Evolutionary conservation across 1,284 basidiomycete species (phyloP).

Genomic region (Marasmius tenuissimus): DNA sequence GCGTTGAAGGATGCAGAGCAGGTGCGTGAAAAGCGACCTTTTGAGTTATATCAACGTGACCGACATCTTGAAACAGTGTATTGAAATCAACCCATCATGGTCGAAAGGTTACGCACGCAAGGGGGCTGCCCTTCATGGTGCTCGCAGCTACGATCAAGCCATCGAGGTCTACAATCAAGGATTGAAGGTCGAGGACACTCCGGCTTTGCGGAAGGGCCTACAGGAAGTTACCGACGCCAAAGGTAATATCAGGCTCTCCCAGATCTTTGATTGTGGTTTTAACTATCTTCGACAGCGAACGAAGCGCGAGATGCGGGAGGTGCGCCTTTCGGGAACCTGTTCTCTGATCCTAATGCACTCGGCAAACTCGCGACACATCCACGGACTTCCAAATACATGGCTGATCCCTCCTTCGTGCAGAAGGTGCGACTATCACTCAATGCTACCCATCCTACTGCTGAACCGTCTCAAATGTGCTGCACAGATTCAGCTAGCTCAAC

Average conservation of each 20-base stretch:
- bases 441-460: neutral
- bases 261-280: conserved; percentile 7
- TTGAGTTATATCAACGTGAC: conserved; percentile 8
- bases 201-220: conserved; percentile 83
- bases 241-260: conserved; percentile 37
- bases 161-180: conserved; percentile 82
- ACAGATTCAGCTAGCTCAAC: conserved; percentile 49
- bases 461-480: neutral
- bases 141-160: conserved; percentile 78
- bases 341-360: conserved; percentile 83
- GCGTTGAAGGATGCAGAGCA: conserved; percentile 91
- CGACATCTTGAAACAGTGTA: conserved; percentile 45
- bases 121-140: conserved; percentile 93
- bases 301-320: conserved; percentile 36
- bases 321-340: conserved; percentile 75
- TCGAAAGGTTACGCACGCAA: conserved; percentile 92
- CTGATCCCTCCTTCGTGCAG: conserved; percentile 80
- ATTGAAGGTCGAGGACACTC: conserved; percentile 79
- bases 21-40: conserved; percentile 43
- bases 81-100: conserved; percentile 83
- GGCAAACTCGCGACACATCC: conserved; percentile 86
- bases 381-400: conserved; percentile 80
- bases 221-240: conserved; percentile 84
- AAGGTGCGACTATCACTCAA: conserved; percentile 50
- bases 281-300: conserved; percentile 37